Conservation (phyloP, 306 rosid species). For the Medicago ruthenica region DNA sequence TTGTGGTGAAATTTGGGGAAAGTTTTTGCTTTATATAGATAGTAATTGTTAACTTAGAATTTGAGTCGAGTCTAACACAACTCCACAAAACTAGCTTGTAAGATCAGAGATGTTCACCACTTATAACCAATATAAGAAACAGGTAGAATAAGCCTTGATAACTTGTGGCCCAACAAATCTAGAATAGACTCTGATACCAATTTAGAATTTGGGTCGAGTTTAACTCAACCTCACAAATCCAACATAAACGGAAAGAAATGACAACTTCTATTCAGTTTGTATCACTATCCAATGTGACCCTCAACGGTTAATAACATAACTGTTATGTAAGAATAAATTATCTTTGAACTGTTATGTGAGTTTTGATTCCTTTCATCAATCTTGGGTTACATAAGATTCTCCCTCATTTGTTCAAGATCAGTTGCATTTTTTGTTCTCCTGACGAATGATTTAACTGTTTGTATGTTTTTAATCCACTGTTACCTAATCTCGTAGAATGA, state of each 20-base stretch:
- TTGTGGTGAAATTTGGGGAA: not conserved
- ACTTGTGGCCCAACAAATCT: too few species aligned
- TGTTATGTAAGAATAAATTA: not conserved
- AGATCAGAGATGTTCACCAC: too few species aligned
- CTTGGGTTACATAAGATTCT: not conserved
- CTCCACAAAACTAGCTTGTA: too few species aligned
- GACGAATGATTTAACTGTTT: not conserved
- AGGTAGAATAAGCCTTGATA: too few species aligned
- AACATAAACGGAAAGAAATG: not conserved
- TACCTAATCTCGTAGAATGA: not conserved
- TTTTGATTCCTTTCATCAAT: not conserved
- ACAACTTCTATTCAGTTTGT: not conserved
- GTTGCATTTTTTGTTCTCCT: constrained; percentile 7
- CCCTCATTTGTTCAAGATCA: not conserved
- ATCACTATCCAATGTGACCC: not conserved
- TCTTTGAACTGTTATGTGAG: not conserved
- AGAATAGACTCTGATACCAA: not conserved
- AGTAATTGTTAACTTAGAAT: not conserved
- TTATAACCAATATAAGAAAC: too few species aligned
- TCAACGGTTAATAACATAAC: not conserved
- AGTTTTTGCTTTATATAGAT: not conserved
- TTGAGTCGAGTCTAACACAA: too few species aligned
- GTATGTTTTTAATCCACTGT: not conserved
- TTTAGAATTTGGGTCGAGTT: not conserved
- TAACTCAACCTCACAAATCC: not conserved